Conservation (phyloP, 495 filamentous ascomycete species). For the Bryoglossum gracile region DNA sequence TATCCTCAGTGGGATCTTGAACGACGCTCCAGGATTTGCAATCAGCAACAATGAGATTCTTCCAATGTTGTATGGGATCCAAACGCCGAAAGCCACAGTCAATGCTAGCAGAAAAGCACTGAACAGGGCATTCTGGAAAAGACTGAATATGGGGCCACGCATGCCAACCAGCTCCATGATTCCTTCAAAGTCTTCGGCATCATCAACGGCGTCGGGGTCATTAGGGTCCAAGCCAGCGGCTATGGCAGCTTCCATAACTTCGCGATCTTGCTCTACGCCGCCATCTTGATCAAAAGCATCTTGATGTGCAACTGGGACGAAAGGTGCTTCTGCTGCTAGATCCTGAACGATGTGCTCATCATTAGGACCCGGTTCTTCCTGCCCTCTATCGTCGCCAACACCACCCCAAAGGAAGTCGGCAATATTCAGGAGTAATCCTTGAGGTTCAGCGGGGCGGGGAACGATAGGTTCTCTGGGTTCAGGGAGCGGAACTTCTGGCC, state of each 20-base stretch:
- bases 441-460: slow-evolving; percentile 7
- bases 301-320: slow-evolving; percentile 45
- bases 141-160: slow-evolving; percentile 81
- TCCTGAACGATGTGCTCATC: slow-evolving; percentile 54
- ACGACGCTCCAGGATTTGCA: slow-evolving; percentile 65
- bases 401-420: slow-evolving; percentile 62
- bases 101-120: slow-evolving; percentile 82
- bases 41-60: slow-evolving; percentile 72
- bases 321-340: slow-evolving; percentile 53
- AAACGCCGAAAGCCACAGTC: slow-evolving; percentile 77
- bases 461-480: slow-evolving; percentile 11
- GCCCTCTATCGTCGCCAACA: slow-evolving; percentile 31
- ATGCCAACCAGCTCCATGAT: slow-evolving; percentile 95
- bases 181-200: slow-evolving; percentile 95
- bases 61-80: slow-evolving; percentile 85
- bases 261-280: slow-evolving; percentile 26
- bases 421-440: slow-evolving; percentile 18
- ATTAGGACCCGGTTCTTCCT: slow-evolving; percentile 35
- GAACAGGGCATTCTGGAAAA: slow-evolving; percentile 93
- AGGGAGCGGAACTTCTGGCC: slow-evolving; percentile 12
- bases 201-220: slow-evolving; percentile 58
- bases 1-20: slow-evolving; percentile 64
- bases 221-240: slow-evolving; percentile 42
- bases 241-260: slow-evolving; percentile 25
- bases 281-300: slow-evolving; percentile 24